A percentile compares a stretch with the other conserved stretches of the same genome.
phyloP scores from a whole-genome alignment of 2,329 filamentous ascomycete species.

The Aaosphaeria pasadenensis region DNA sequence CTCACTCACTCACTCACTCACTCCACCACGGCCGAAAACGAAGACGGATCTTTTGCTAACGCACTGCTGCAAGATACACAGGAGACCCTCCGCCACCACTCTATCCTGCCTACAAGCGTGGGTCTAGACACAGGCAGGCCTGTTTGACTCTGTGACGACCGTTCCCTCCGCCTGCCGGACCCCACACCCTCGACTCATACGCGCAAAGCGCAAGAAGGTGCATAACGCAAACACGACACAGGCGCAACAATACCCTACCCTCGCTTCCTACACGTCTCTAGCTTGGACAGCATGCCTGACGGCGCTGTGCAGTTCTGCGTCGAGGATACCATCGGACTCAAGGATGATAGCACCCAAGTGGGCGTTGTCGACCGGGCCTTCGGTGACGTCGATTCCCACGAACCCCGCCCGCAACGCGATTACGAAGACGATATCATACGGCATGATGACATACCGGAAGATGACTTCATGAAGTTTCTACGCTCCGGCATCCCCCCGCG shows the following conservation, averaged over 20 bases:
- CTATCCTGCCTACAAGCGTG: too few species aligned
- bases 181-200: too few species aligned
- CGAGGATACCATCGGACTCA: constrained; percentile 44
- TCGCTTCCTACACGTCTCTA: background rate
- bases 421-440: constrained; percentile 37
- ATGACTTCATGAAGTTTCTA: constrained; percentile 39
- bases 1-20: too few species aligned
- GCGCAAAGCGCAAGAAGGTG: too few species aligned
- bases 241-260: background rate
- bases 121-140: background rate
- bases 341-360: constrained; percentile 36
- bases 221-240: background rate
- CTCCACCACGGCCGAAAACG: too few species aligned
- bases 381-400: constrained; percentile 45
- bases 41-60: too few species aligned
- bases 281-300: constrained; percentile 4
- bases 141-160: constrained; percentile 19
- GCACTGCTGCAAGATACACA: too few species aligned
- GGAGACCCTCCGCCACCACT: too few species aligned
- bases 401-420: constrained; percentile 41
- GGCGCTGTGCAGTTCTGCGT: constrained; percentile 24
- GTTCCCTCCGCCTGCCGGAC: constrained; percentile 7
- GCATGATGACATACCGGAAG: constrained; percentile 26
- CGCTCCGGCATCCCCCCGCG: constrained; percentile 48
- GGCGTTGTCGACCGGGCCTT: constrained; percentile 45